Evolutionary conservation across 371 early-diverging fungal genomes (phyloP), one percentile per base, ranked within the genome.

Genomic region (Apophysomyces variabilis): DNA sequence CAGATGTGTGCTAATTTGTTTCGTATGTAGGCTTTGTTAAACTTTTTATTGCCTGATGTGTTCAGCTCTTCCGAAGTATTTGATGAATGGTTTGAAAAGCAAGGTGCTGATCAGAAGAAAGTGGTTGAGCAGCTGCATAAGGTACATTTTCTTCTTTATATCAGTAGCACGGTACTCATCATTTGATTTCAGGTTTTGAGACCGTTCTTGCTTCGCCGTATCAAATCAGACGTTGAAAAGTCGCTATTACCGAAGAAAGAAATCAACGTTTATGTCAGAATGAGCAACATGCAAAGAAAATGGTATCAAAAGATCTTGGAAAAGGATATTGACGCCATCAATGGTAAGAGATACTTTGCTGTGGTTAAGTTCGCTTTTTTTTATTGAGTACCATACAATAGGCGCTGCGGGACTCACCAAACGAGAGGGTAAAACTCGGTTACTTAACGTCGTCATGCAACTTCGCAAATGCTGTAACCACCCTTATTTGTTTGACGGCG

Each of bases 391-490:
- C 38, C 18, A 36, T 47, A 26, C 32, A 26, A 26, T 26, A 74
- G 72, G 72, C 14, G 74, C 68, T 43, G 74, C 74, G 38, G 83
- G 80, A 12, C 71, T 87, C 36, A 86, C 87, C 47, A 89, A 88
- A 60, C 85, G 88, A 60, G 88, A 87, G 72, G 91, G 87, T 66
- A 95, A 93, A 71, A 95, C 93, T 5, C 90, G 98, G 37, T 85
- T 99, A 16, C 83, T 97, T 59, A 99, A 99, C 77, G 96, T 99
- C 75, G 96, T 96, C 4, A 99, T 99, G 99, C 99, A 99, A 82
- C 80, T 99, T 38, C 90, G 99, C 69, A 99, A 99, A 76, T 98
- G 99, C 79, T 99, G 99, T 75, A 99, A 99, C 69, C 99, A 99
- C 75, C 99, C 99, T 8, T 99, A 99, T 74, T 88, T 99, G 5